Evolutionary conservation across 805 yeast genomes (phyloP), one percentile per base, ranked within the genome.

Genomic region (Pichia ethanolica): DNA sequence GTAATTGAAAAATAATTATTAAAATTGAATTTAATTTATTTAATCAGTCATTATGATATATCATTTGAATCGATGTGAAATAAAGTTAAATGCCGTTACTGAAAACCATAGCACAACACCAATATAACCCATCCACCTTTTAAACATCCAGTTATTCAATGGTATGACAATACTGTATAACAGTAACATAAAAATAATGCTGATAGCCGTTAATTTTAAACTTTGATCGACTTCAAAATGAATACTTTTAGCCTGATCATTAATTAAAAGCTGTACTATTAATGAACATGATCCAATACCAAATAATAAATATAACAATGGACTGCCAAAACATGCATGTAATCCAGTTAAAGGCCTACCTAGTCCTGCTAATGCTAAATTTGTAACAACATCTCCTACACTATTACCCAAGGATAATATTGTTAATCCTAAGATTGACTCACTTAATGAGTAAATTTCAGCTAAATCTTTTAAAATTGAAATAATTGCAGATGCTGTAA

Each of bases 301-400:
- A 20, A 77, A 59, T 51, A 77, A 60, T 8, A 75, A 70, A 40
- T 74, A 67, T 12, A 78, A 56, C 12, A 78, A 60, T 0, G 81
- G 81, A 1, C 82, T 73, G 1, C 83, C 82, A 49, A 77, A 66
- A 54, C 82, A 77, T 0, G 82, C 72, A 54, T 73, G 74, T 8
- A 78, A 59, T 0, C 81, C 82, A 10, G 71, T 71, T 8, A 71
- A 56, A 7, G 78, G 71, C 11, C 63, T 50, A 0, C 69, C 71
- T 8, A 65, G 46, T 3, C 61, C 61, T 2, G 70, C 58, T 12
- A 78, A 60, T 8, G 81, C 73, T 3, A 70, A 57, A 53, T 78
- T 76, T n/a, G 79, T 72, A 33, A 77, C 67, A 36, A 77, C 59
- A 54, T 78, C 82, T 30, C 78, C 79, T 35, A 76, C 62, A 5